phyloP scores from a whole-genome alignment of 768 basidiomycete genomes.

The Trametes coccinea region DNA sequence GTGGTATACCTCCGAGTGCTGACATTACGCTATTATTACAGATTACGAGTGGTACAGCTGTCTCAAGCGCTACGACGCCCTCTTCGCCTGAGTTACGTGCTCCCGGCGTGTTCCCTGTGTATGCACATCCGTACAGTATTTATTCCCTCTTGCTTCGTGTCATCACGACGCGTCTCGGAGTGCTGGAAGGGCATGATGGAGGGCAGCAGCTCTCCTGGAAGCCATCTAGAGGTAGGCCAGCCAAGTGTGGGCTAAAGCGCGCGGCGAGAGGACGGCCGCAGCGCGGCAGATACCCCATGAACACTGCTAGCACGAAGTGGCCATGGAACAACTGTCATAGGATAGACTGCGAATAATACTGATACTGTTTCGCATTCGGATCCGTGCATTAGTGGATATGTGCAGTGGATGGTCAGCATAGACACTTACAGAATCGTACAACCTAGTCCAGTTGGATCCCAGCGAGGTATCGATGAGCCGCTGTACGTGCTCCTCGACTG shows the following conservation, averaged over 20 bases:
- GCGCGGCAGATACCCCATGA: not conserved
- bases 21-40: slow-evolving; percentile 31
- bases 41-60: slow-evolving; percentile 91
- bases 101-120: not conserved
- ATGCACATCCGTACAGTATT: slow-evolving; percentile 1
- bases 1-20: not conserved
- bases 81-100: slow-evolving; percentile 43
- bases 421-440: slow-evolving; percentile 86
- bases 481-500: slow-evolving; percentile 89
- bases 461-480: slow-evolving; percentile 86
- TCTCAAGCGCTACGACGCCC: slow-evolving; percentile 67
- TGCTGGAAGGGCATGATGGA: not conserved
- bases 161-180: not conserved
- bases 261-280: too few species aligned
- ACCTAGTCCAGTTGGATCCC: slow-evolving; percentile 90
- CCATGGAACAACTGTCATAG: slow-evolving; percentile 41
- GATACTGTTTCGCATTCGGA: slow-evolving; percentile 55
- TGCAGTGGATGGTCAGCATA: not conserved
- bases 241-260: too few species aligned
- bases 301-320: not conserved
- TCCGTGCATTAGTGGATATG: not conserved
- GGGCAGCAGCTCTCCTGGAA: not conserved
- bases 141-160: not conserved
- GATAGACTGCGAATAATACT: slow-evolving; percentile 94
- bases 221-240: not conserved